Conservation (phyloP, 75 land plant genomes). For the Isoetes taiwanensis region DNA sequence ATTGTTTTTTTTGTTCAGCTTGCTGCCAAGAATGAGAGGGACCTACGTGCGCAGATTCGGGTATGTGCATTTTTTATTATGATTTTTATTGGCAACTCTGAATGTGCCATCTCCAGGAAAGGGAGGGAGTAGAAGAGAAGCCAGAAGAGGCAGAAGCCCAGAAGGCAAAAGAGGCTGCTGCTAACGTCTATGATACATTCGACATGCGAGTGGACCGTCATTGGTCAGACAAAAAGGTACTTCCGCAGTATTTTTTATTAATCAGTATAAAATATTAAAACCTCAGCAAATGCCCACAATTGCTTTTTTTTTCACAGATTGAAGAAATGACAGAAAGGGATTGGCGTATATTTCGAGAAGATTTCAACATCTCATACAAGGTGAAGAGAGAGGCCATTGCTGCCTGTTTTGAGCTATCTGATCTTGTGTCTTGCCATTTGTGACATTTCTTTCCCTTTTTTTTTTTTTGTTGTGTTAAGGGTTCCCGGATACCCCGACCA, state of each 20-base stretch:
- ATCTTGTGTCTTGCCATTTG: not conserved
- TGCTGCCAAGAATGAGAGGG: slow-evolving; percentile 86
- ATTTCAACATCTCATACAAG: slow-evolving; percentile 93
- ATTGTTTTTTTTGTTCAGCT: slow-evolving; percentile 20
- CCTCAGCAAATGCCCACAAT: not conserved
- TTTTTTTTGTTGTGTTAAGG: slow-evolving; percentile 19
- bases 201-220: slow-evolving; percentile 97
- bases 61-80: slow-evolving; percentile 7
- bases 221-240: slow-evolving; percentile 83
- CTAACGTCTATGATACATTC: slow-evolving; percentile 75
- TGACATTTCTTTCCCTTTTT: not conserved
- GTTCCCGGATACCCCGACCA: slow-evolving; percentile 78
- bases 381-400: slow-evolving; percentile 10
- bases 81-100: not conserved
- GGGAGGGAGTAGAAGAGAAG: slow-evolving; percentile 75
- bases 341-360: slow-evolving; percentile 96
- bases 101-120: slow-evolving; percentile 16
- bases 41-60: slow-evolving; percentile 69
- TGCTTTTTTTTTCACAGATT: slow-evolving; percentile 22
- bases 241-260: not conserved
- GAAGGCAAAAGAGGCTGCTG: slow-evolving; percentile 63
- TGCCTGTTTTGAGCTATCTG: not conserved
- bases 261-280: not conserved
- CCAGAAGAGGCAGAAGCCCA: slow-evolving; percentile 87
- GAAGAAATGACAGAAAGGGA: slow-evolving; percentile 99